These are phyloP conservation scores for Xylariaceae sp. DNA, from an alignment of 2,329 filamentous ascomycete species.

Conservation along the genomic window DNA sequence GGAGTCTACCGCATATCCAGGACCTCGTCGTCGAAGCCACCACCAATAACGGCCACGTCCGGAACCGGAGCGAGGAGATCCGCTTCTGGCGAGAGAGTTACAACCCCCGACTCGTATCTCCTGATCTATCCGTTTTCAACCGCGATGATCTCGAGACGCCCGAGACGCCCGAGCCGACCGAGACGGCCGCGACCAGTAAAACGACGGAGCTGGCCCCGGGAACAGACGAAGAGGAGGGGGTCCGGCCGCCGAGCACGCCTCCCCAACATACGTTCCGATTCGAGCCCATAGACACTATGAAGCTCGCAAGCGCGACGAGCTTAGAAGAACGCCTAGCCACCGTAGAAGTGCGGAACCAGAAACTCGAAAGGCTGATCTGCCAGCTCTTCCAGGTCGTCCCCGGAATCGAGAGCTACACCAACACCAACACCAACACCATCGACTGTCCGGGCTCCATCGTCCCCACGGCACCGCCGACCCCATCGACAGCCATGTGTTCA, in stretches of 20 bases:
- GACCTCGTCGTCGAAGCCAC: slow-evolving; percentile 31
- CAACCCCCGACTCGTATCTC: slow-evolving; percentile 46
- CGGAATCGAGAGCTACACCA: slow-evolving; percentile 34
- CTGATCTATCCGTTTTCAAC: slow-evolving; percentile 43
- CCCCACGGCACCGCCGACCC: slow-evolving; percentile 22
- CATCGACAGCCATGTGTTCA: slow-evolving; percentile 25
- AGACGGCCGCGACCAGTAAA: slow-evolving; percentile 13
- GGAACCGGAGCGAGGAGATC: slow-evolving; percentile 58
- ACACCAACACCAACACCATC: slow-evolving; percentile 28
- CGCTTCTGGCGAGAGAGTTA: slow-evolving; percentile 60
- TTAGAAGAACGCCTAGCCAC: slow-evolving; percentile 48
- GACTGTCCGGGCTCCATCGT: slow-evolving; percentile 25
- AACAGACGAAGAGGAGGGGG: slow-evolving; percentile 31
- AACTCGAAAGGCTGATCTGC: slow-evolving; percentile 48
- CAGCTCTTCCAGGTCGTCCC: slow-evolving; percentile 45
- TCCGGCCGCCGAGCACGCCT: slow-evolving; percentile 32
- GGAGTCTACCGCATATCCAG: slow-evolving; percentile 53
- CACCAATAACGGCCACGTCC: slow-evolving; percentile 29
- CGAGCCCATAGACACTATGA: slow-evolving; percentile 47
- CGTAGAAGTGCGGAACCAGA: slow-evolving; percentile 48
- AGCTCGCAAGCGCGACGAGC: slow-evolving; percentile 50
- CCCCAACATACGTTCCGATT: slow-evolving; percentile 50
- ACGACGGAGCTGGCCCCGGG: slow-evolving; percentile 26
- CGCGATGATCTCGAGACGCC: slow-evolving; percentile 29
- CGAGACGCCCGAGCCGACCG: slow-evolving; percentile 19